phyloP scores from a whole-genome alignment of 805 yeast genomes.

The Metschnikowia chrysomelidarum region DNA sequence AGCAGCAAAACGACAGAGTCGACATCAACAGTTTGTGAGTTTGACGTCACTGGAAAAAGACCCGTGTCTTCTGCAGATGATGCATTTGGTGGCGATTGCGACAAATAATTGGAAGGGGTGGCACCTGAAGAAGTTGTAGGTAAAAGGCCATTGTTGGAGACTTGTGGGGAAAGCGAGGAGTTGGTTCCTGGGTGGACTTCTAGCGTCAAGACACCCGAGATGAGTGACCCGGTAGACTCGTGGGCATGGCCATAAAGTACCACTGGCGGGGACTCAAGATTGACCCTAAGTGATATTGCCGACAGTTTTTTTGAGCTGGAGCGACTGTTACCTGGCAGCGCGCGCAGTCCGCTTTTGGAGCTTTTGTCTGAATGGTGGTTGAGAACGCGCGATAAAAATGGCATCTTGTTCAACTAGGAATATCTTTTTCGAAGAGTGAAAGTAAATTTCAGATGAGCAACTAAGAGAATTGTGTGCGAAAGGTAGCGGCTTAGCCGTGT shows the following conservation, averaged over 20 bases:
- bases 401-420: too few species aligned
- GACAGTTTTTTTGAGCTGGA: conserved; percentile 1
- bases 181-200: conserved; percentile 17
- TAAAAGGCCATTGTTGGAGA: conserved; percentile 1
- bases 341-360: conserved; percentile 2
- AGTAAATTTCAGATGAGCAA: too few species aligned
- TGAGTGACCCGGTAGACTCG: conserved; percentile 81
- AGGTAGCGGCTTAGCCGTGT: too few species aligned
- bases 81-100: background rate
- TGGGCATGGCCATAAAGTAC: conserved; percentile 75
- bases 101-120: background rate
- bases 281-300: conserved; percentile 48
- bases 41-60: background rate
- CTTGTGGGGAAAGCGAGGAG: background rate
- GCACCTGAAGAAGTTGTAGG: conserved; percentile 3
- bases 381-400: conserved; percentile 25
- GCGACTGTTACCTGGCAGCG: conserved; percentile 5
- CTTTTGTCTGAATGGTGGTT: conserved; percentile 19
- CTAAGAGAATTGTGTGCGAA: too few species aligned
- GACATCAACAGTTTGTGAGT: conserved; percentile 22
- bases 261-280: conserved; percentile 88
- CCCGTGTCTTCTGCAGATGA: background rate
- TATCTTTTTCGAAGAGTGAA: too few species aligned
- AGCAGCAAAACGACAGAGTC: conserved; percentile 61
- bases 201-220: conserved; percentile 74